These are phyloP conservation scores for Psilocybe cyanescens DNA, from an alignment of 768 basidiomycete genomes.

Conservation along the genomic window DNA sequence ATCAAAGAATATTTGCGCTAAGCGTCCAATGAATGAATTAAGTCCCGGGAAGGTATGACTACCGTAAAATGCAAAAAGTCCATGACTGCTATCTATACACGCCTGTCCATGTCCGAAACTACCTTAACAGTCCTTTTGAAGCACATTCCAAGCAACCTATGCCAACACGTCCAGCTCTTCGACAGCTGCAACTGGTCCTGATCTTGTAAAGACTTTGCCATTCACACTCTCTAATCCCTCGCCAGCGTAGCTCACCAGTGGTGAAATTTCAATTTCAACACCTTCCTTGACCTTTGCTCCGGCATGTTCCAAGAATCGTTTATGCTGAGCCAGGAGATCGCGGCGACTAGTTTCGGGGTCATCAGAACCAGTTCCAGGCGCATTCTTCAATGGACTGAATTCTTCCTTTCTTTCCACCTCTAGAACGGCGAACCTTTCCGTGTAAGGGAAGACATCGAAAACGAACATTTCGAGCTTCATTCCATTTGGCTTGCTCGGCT, in stretches of 20 bases:
- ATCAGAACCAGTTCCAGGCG: conserved; percentile 89
- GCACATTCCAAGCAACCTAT: conserved; percentile 30
- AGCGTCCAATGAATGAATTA: conserved; percentile 5
- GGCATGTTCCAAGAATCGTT: conserved; percentile 76
- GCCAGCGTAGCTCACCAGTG: conserved; percentile 87
- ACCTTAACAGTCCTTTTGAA: conserved; percentile 8
- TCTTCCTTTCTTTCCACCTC: conserved; percentile 89
- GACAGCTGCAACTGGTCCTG: conserved; percentile 65
- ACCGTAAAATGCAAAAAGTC: conserved; percentile 10
- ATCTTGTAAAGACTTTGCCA: conserved; percentile 79
- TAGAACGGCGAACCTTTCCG: conserved; percentile 79
- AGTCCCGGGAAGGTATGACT: not conserved
- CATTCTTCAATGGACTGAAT: conserved; percentile 98
- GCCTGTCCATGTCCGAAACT: conserved; percentile 17
- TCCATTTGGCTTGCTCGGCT: conserved; percentile 91
- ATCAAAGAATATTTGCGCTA: not conserved
- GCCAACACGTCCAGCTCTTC: conserved; percentile 76
- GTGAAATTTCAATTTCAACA: conserved; percentile 90
- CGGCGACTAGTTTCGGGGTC: conserved; percentile 89
- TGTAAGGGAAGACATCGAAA: conserved; percentile 98
- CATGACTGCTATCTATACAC: conserved; percentile 11
- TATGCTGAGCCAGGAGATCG: conserved; percentile 89
- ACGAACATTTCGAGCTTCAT: conserved; percentile 99
- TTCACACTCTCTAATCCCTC: conserved; percentile 84
- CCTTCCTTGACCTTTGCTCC: conserved; percentile 76